Evolutionary conservation across 2,329 filamentous ascomycete genomes (phyloP).

Genomic region (Fusarium sp.): DNA sequence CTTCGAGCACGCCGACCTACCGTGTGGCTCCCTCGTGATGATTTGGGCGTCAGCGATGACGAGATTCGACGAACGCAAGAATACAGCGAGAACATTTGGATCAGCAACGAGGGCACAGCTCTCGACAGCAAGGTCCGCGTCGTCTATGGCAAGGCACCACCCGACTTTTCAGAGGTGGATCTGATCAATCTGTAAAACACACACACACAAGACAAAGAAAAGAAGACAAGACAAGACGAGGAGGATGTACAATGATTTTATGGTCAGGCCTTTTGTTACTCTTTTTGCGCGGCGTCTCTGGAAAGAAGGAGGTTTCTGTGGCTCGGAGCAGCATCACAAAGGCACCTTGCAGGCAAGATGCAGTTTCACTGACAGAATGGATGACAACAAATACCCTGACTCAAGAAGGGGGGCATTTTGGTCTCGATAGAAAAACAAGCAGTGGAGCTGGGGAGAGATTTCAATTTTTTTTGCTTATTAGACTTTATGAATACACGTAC

Average conservation of each 20-base stretch:
- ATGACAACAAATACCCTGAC: constrained; percentile 21
- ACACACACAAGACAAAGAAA: neutral
- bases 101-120: constrained; percentile 92
- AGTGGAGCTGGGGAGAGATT: constrained; percentile 1
- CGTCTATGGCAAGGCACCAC: constrained; percentile 85
- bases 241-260: constrained; percentile 4
- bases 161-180: constrained; percentile 90
- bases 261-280: neutral
- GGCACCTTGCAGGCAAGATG: constrained; percentile 39
- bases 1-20: constrained; percentile 85
- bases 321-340: neutral
- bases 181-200: constrained; percentile 76
- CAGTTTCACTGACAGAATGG: neutral
- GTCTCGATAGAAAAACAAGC: constrained; percentile 4
- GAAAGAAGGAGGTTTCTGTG: neutral
- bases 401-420: neutral
- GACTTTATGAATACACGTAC: constrained; percentile 23
- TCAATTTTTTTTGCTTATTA: constrained; percentile 8
- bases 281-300: constrained; percentile 20
- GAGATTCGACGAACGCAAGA: constrained; percentile 83
- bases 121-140: constrained; percentile 86
- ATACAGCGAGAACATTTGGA: constrained; percentile 86
- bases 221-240: neutral
- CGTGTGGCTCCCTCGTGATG: constrained; percentile 93
- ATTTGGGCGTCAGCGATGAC: constrained; percentile 90